Conservation (phyloP, 2,329 filamentous ascomycete species). For the Scleromitrula shiraiana region DNA sequence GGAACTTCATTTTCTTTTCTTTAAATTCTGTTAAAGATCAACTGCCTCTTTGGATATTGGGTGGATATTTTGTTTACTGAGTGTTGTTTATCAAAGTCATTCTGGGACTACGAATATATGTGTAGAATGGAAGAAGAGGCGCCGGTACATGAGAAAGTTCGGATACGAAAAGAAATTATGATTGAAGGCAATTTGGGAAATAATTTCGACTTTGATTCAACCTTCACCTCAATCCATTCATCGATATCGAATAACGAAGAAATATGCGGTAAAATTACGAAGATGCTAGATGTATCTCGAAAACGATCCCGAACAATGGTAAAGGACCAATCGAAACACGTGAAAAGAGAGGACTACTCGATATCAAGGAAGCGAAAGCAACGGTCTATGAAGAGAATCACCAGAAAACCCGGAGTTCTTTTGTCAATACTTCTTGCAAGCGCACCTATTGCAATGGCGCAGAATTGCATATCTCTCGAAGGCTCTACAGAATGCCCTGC, state of each 20-base stretch:
- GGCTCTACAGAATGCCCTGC: conserved; percentile 65
- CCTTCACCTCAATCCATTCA: background rate
- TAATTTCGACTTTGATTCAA: background rate
- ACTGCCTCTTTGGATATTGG: conserved; percentile 7
- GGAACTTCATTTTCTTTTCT: conserved; percentile 7
- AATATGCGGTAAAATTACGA: conserved; percentile 10
- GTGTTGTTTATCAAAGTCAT: background rate
- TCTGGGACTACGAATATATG: background rate
- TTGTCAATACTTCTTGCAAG: conserved; percentile 26
- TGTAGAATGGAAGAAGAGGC: background rate
- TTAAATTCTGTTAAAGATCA: conserved; percentile 1
- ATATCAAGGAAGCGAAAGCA: conserved; percentile 17
- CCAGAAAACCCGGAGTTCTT: conserved; percentile 20
- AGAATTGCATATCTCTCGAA: conserved; percentile 55
- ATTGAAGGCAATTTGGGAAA: background rate
- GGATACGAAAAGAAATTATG: conserved; percentile 1
- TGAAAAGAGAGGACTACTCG: conserved; percentile 1
- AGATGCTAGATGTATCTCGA: conserved; percentile 4
- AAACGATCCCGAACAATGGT: conserved; percentile 9
- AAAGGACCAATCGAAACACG: conserved; percentile 3
- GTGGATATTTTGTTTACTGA: conserved; percentile 1
- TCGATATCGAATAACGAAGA: conserved; percentile 7
- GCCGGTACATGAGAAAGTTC: background rate
- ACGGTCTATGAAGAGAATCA: conserved; percentile 17
- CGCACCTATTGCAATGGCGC: conserved; percentile 25